phyloP scores from a whole-genome alignment of 306 rosid species.

The Trichosanthes truncata region DNA sequence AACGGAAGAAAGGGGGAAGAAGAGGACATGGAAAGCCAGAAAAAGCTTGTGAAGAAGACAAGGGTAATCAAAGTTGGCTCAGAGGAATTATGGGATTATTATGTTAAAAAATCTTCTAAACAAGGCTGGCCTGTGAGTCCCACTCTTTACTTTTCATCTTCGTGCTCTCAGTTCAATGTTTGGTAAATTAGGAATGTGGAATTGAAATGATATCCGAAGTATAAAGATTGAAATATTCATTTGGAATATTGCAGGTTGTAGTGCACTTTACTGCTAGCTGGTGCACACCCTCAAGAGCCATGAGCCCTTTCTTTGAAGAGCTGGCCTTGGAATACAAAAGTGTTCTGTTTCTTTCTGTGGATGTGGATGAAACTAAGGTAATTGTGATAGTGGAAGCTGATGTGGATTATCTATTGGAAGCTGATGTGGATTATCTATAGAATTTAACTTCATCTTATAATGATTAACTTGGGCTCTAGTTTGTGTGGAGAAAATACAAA shows the following conservation, averaged over 20 bases:
- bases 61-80: slow-evolving; percentile 39
- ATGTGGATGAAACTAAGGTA: slow-evolving; percentile 48
- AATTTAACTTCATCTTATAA: background rate
- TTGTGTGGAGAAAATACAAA: background rate
- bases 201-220: background rate
- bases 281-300: slow-evolving; percentile 35
- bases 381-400: background rate
- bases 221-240: background rate
- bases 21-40: slow-evolving; percentile 23
- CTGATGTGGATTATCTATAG: background rate
- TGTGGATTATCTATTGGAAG: background rate
- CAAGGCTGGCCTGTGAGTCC: slow-evolving; percentile 30
- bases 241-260: slow-evolving; percentile 23
- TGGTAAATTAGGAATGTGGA: background rate
- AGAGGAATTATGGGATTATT: slow-evolving; percentile 28
- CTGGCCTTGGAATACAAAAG: slow-evolving; percentile 23
- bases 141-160: background rate
- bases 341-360: slow-evolving; percentile 28
- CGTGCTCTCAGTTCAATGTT: background rate
- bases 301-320: slow-evolving; percentile 37
- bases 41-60: slow-evolving; percentile 18
- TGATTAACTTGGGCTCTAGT: background rate
- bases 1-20: background rate
- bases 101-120: slow-evolving; percentile 23
- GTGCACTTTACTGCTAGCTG: slow-evolving; percentile 43